Conservation (phyloP, 768 basidiomycete genomes). For the Termitomyces sp. region DNA sequence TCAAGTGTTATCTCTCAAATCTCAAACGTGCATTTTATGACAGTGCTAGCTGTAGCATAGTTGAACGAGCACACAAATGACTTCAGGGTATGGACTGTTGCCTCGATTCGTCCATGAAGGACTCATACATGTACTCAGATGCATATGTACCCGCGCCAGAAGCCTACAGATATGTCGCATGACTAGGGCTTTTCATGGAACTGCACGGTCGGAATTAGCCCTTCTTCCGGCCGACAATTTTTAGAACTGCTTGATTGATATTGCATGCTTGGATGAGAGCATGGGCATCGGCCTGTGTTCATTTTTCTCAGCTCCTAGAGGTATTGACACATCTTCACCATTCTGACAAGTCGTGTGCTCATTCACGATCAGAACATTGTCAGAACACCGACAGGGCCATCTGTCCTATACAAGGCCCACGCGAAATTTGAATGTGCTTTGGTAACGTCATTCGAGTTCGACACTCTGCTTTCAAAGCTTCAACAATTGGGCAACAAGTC, state of each 20-base stretch:
- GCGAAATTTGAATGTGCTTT: neutral
- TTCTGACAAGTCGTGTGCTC: neutral
- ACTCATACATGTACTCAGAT: too few relatives aligned
- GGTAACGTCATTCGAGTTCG: neutral
- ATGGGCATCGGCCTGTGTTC: neutral
- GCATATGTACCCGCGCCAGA: too few relatives aligned
- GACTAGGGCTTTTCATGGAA: too few relatives aligned
- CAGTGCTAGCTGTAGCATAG: neutral
- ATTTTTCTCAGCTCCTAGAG: neutral
- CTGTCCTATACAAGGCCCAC: neutral
- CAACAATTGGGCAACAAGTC: neutral
- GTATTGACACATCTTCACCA: neutral
- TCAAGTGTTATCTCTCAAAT: neutral
- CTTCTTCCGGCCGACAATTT: too few relatives aligned
- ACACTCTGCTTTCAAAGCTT: neutral
- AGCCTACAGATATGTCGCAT: too few relatives aligned
- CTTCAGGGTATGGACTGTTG: neutral
- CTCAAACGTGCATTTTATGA: neutral
- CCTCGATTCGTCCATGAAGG: neutral
- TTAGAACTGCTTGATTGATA: neutral
- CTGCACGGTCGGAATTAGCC: too few relatives aligned
- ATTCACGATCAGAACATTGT: neutral
- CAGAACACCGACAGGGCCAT: neutral
- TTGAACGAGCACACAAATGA: too few relatives aligned
- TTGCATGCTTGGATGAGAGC: too few relatives aligned